Conservation (phyloP, 768 basidiomycete genomes). For the Xerocomellus intermedius region DNA sequence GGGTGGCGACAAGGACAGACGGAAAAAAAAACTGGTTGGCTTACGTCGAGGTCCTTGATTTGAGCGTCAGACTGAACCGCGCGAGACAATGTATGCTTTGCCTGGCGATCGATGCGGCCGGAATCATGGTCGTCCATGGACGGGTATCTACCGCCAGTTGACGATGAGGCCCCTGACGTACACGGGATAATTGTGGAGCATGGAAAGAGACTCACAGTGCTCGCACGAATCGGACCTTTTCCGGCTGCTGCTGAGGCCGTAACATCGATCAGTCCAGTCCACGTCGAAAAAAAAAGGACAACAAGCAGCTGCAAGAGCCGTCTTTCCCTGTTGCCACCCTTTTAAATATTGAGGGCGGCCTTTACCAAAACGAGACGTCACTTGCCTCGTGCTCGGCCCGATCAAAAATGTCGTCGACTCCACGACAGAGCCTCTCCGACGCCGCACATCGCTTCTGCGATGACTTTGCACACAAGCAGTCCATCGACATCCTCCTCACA, state of each 20-base stretch:
- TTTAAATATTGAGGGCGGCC: not conserved
- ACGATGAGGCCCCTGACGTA: conserved; percentile 14
- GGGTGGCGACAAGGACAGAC: not conserved
- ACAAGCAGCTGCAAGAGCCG: not conserved
- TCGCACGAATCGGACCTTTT: not conserved
- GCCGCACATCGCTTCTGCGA: conserved; percentile 50
- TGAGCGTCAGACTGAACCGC: conserved; percentile 50
- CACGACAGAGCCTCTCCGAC: conserved; percentile 35
- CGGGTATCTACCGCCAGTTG: conserved; percentile 3
- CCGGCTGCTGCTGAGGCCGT: not conserved
- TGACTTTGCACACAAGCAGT: conserved; percentile 47
- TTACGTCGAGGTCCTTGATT: conserved; percentile 63
- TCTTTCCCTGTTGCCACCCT: not conserved
- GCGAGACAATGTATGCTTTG: conserved; percentile 47
- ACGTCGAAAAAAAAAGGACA: no score
- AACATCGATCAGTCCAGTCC: not conserved
- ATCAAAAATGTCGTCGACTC: not conserved
- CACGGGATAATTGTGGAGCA: not conserved
- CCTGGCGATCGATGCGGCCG: conserved; percentile 39
- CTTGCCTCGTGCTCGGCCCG: not conserved
- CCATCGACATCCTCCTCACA: conserved; percentile 42
- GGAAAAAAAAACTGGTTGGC: not conserved
- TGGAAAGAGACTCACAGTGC: conserved; percentile 13
- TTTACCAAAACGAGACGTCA: not conserved
- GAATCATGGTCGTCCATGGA: conserved; percentile 6